These are phyloP conservation scores for Dalbergia cochinchinensis DNA, from an alignment of 306 rosid genomes.

Conservation along the genomic window DNA sequence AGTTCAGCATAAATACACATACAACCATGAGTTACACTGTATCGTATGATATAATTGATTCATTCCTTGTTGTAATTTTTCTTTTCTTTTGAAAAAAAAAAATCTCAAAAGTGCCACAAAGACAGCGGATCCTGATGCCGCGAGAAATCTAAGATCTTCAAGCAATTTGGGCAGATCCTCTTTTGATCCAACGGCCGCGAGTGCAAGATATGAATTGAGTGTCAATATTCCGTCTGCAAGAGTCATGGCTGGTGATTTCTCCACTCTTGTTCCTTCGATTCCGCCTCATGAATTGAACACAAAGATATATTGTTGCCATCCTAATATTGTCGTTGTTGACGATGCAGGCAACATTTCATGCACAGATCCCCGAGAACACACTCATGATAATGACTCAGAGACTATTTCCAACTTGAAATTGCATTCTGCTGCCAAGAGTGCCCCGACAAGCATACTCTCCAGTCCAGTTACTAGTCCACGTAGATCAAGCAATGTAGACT, in stretches of 20 bases:
- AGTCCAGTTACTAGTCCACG: constrained; percentile 91
- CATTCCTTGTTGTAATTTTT: background rate
- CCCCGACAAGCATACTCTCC: constrained; percentile 74
- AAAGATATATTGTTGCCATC: constrained; percentile 28
- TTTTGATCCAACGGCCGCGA: constrained; percentile 43
- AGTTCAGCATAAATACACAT: background rate
- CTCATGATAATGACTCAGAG: constrained; percentile 49
- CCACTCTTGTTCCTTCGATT: constrained; percentile 6
- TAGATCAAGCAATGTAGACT: constrained; percentile 57
- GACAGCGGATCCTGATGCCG: constrained; percentile 44
- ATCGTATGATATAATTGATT: constrained; percentile 15
- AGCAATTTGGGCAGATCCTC: constrained; percentile 48
- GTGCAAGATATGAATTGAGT: constrained; percentile 40
- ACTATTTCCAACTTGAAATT: constrained; percentile 45
- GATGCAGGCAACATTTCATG: constrained; percentile 52
- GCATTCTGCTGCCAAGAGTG: constrained; percentile 69
- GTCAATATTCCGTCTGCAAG: constrained; percentile 44
- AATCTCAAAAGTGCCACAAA: constrained; percentile 56
- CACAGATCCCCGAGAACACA: constrained; percentile 46
- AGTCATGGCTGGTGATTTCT: constrained; percentile 41
- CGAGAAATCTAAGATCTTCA: constrained; percentile 41
- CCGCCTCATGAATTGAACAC: constrained; percentile 39
- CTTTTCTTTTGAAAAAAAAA: background rate
- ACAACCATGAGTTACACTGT: background rate
- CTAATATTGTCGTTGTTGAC: constrained; percentile 18